phyloP scores from a whole-genome alignment of 1,284 basidiomycete species.

The Cryptococcus hybrid region DNA sequence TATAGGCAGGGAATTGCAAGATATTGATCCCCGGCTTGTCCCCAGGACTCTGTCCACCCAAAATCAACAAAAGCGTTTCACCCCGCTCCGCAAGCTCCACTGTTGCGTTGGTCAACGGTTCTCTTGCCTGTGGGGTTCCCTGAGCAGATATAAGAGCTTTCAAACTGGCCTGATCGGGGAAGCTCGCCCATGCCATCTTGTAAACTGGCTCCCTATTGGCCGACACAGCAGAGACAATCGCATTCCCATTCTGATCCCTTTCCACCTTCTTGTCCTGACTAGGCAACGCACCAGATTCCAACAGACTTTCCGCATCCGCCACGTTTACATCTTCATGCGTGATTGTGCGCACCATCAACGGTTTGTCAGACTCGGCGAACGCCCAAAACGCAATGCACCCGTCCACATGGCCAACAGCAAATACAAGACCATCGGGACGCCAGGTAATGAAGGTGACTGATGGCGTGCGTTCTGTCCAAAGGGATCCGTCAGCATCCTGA shows the following conservation, averaged over 20 bases:
- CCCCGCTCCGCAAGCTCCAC: no score
- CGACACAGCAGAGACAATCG: slow-evolving; percentile 15
- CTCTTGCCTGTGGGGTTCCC: slow-evolving; percentile 37
- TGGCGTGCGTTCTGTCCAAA: slow-evolving; percentile 68
- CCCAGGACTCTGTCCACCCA: slow-evolving; percentile 66
- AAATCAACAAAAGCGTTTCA: slow-evolving; percentile 67
- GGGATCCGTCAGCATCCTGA: slow-evolving; percentile 55
- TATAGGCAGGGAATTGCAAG: slow-evolving; percentile 71
- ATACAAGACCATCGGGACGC: slow-evolving; percentile 58
- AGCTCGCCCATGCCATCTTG: slow-evolving; percentile 79
- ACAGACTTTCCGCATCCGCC: slow-evolving; percentile 49
- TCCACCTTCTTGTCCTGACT: slow-evolving; percentile 35
- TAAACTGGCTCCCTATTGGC: slow-evolving; percentile 73
- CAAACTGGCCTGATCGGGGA: slow-evolving; percentile 57
- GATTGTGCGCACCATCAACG: slow-evolving; percentile 73
- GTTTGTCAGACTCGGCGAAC: slow-evolving; percentile 73
- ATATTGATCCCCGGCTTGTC: slow-evolving; percentile 67
- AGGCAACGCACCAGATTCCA: slow-evolving; percentile 47
- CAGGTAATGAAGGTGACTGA: slow-evolving; percentile 70
- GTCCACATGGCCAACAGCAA: slow-evolving; percentile 65
- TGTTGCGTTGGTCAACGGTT: slow-evolving; percentile 48
- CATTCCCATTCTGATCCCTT: slow-evolving; percentile 13
- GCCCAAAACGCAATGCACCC: slow-evolving; percentile 87
- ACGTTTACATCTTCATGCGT: slow-evolving; percentile 53
- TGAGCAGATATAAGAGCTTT: slow-evolving; percentile 35